Evolutionary conservation across 192 early-diverging fungal species (phyloP).

Genomic region (Thoreauomyces humboldtii): DNA sequence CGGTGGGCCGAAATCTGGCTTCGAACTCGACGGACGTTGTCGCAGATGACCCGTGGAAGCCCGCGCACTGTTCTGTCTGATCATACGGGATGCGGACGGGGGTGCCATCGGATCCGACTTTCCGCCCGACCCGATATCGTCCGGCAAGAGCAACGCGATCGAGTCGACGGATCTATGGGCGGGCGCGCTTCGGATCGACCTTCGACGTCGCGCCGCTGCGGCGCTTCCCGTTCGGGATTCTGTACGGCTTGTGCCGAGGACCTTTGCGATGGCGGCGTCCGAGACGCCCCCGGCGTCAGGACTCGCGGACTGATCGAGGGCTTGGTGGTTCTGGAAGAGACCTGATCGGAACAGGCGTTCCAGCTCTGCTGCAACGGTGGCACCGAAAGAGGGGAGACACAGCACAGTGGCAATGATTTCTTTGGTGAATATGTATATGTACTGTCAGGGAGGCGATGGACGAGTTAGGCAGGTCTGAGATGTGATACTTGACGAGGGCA

Average conservation of each 20-base stretch:
- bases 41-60: no score
- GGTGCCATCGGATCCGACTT: neutral
- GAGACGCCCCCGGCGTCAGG: neutral
- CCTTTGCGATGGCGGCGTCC: neutral
- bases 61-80: neutral
- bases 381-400: constrained; percentile 19
- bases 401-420: constrained; percentile 31
- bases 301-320: neutral
- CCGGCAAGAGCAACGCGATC: no score
- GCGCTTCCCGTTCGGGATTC: neutral
- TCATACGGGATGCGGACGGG: neutral
- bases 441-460: constrained; percentile 18
- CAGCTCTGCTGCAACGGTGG: constrained; percentile 36
- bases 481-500: no score
- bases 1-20: no score
- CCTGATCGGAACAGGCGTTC: constrained; percentile 46
- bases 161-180: no score
- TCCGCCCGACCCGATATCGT: no score
- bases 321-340: constrained; percentile 31
- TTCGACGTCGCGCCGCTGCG: neutral
- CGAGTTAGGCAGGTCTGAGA: no score
- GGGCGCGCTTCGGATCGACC: neutral
- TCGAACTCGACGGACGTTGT: no score
- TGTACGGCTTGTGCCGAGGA: neutral
- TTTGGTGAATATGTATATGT: constrained; percentile 45